A percentile compares a stretch with the other conserved stretches of the same genome.
phyloP scores from a whole-genome alignment of 2,329 filamentous ascomycete species.

The Capronia americana region DNA sequence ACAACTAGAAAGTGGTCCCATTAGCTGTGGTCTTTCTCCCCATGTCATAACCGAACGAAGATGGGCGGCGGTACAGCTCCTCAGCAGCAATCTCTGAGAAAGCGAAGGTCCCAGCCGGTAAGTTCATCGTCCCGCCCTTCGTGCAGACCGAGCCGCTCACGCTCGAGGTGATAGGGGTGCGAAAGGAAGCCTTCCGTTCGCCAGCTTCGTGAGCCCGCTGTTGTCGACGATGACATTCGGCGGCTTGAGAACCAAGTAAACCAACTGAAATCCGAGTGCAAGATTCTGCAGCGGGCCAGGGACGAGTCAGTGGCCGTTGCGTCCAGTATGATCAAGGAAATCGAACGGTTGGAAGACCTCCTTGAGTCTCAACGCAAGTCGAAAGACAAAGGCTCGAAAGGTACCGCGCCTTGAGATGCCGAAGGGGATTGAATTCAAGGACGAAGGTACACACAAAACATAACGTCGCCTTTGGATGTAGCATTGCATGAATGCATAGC shows the following conservation, averaged over 20 bases:
- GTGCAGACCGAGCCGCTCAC: slow-evolving; percentile 5
- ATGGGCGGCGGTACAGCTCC: slow-evolving; percentile 18
- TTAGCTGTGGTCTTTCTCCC: slow-evolving; percentile 2
- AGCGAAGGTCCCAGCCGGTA: slow-evolving; percentile 11
- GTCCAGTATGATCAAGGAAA: slow-evolving; percentile 13
- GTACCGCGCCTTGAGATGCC: slow-evolving; percentile 3
- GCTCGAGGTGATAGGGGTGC: slow-evolving; percentile 1
- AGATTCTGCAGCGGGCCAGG: slow-evolving; percentile 15
- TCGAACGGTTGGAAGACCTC: slow-evolving; percentile 12
- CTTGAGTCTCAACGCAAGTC: slow-evolving; percentile 9
- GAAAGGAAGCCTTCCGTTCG: neutral
- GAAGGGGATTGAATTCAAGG: neutral
- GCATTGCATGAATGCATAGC: slow-evolving; percentile 1
- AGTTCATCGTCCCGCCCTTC: neutral
- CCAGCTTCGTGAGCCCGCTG: slow-evolving; percentile 1
- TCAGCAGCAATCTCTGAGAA: slow-evolving; percentile 13
- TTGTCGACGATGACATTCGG: slow-evolving; percentile 13
- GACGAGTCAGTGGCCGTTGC: slow-evolving; percentile 13
- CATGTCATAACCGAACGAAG: slow-evolving; percentile 5
- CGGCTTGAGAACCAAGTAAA: slow-evolving; percentile 14
- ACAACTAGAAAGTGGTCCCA: slow-evolving; percentile 11
- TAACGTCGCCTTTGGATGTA: neutral
- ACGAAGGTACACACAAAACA: neutral
- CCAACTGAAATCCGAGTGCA: slow-evolving; percentile 16
- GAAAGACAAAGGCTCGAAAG: slow-evolving; percentile 11